A percentile compares a stretch with the other conserved stretches of the same genome.
Evolutionary conservation across 2,329 filamentous ascomycete species (phyloP).

Genomic region (Trematosphaeria pertusa): DNA sequence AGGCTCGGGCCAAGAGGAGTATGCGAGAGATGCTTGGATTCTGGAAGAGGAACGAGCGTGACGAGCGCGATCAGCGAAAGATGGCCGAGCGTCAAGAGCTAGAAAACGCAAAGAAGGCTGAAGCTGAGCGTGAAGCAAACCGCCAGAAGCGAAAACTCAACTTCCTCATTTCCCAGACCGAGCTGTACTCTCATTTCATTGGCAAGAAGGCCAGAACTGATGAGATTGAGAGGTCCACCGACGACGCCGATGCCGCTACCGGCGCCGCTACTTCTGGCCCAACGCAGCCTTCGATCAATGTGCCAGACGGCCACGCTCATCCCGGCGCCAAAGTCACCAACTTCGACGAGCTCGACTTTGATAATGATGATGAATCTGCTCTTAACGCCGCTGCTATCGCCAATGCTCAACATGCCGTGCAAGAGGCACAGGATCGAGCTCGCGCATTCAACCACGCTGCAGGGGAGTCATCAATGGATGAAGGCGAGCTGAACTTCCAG

Average conservation of each 20-base stretch:
- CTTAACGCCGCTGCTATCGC: slow-evolving; percentile 87
- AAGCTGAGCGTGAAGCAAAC: slow-evolving; percentile 96
- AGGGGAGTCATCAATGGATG: slow-evolving; percentile 61
- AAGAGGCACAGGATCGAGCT: slow-evolving; percentile 91
- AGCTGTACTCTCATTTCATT: slow-evolving; percentile 99
- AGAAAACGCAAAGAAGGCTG: slow-evolving; percentile 94
- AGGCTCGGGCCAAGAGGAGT: slow-evolving; percentile 93
- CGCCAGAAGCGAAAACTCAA: slow-evolving; percentile 98
- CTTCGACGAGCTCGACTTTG: slow-evolving; percentile 94
- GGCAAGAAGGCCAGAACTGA: slow-evolving; percentile 99
- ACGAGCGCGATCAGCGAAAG: slow-evolving; percentile 93
- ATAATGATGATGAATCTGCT: slow-evolving; percentile 87
- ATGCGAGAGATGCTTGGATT: slow-evolving; percentile 99
- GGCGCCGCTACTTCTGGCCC: slow-evolving; percentile 42
- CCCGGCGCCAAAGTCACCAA: slow-evolving; percentile 79
- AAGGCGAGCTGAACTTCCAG: slow-evolving; percentile 99
- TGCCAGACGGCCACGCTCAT: slow-evolving; percentile 57
- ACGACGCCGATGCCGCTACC: slow-evolving; percentile 67
- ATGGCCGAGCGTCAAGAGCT: slow-evolving; percentile 94
- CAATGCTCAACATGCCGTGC: slow-evolving; percentile 94
- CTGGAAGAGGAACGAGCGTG: slow-evolving; percentile 98
- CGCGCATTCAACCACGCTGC: slow-evolving; percentile 83
- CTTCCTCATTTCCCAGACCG: slow-evolving; percentile 98
- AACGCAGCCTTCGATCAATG: slow-evolving; percentile 54
- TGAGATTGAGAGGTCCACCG: slow-evolving; percentile 88